These are phyloP conservation scores for Yarrowia divulgata DNA, from an alignment of 805 yeast species.

Conservation along the genomic window DNA sequence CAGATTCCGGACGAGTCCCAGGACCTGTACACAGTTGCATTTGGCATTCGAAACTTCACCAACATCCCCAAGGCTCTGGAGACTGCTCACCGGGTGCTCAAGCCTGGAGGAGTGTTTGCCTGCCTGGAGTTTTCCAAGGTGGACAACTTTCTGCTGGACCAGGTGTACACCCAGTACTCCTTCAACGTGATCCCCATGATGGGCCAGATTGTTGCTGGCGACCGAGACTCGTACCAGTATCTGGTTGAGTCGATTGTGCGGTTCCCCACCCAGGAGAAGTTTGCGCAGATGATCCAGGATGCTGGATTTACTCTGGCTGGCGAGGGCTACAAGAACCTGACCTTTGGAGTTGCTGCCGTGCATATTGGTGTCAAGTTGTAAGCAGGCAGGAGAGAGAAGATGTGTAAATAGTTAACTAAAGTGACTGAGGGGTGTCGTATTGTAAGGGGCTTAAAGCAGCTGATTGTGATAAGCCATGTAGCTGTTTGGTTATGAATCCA, in stretches of 20 bases:
- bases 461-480: no score
- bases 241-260: slow-evolving; percentile 91
- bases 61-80: slow-evolving; percentile 90
- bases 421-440: slow-evolving; percentile 14
- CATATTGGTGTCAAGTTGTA: slow-evolving; percentile 92
- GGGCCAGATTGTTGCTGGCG: slow-evolving; percentile 96
- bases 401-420: slow-evolving; percentile 25
- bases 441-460: neutral
- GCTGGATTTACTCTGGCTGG: slow-evolving; percentile 95
- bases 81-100: slow-evolving; percentile 94
- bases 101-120: slow-evolving; percentile 97
- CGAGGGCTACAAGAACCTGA: slow-evolving; percentile 89
- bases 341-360: slow-evolving; percentile 94
- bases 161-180: slow-evolving; percentile 85
- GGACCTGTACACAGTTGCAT: slow-evolving; percentile 95
- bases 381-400: no score
- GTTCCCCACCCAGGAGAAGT: slow-evolving; percentile 91
- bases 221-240: slow-evolving; percentile 94
- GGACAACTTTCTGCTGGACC: slow-evolving; percentile 75
- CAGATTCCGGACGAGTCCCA: slow-evolving; percentile 83
- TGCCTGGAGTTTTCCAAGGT: slow-evolving; percentile 96
- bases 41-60: slow-evolving; percentile 96
- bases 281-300: slow-evolving; percentile 87
- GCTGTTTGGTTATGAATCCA: no score
- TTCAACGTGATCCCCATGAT: slow-evolving; percentile 86